Evolutionary conservation across 2,329 filamentous ascomycete genomes (phyloP).

Genomic region (Chlorencoelia australis): DNA sequence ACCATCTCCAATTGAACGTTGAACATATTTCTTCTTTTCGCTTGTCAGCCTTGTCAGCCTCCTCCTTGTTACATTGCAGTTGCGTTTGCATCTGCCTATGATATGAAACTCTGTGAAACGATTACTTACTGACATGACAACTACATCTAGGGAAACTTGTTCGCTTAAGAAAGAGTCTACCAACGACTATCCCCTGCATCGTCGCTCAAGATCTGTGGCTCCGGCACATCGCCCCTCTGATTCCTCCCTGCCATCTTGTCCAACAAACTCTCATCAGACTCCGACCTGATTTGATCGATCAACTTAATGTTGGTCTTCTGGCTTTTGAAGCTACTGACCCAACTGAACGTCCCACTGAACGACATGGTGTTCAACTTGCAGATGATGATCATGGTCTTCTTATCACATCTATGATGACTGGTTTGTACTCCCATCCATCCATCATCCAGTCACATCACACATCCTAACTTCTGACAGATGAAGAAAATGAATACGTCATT

Average conservation of each 20-base stretch:
- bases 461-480: constrained; percentile 1
- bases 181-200: constrained; percentile 36
- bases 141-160: constrained; percentile 39
- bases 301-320: constrained; percentile 44
- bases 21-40: background rate
- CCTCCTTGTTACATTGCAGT: background rate
- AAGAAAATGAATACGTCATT: constrained; percentile 35
- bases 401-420: constrained; percentile 61
- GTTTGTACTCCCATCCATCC: constrained; percentile 14
- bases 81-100: background rate
- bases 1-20: background rate
- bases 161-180: constrained; percentile 49
- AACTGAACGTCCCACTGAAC: constrained; percentile 34
- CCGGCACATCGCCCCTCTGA: constrained; percentile 43
- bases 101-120: no score
- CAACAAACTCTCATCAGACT: constrained; percentile 44
- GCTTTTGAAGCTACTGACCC: constrained; percentile 16
- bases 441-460: background rate
- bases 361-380: constrained; percentile 40
- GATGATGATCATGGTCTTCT: constrained; percentile 56
- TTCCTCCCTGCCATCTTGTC: constrained; percentile 43
- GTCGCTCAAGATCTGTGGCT: constrained; percentile 36
- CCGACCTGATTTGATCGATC: constrained; percentile 32
- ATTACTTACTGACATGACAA: constrained; percentile 6
- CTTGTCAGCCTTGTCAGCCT: background rate